Conservation (phyloP, 371 early-diverging fungal species). For the Syncephalastrum sp. region DNA sequence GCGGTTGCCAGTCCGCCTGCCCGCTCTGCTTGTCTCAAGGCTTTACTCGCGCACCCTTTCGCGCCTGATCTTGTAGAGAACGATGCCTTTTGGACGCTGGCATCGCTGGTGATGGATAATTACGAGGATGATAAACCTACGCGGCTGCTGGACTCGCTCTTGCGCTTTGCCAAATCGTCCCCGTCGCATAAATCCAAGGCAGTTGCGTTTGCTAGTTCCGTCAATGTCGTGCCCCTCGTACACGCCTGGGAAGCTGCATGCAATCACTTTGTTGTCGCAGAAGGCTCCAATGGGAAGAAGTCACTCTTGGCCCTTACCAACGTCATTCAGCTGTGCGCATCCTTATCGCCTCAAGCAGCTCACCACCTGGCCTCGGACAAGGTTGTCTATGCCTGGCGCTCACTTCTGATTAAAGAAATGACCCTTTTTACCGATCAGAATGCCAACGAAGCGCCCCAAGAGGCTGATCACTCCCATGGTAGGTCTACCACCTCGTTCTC, state of each 20-base stretch:
- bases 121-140: neutral
- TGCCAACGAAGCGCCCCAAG: no score
- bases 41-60: neutral
- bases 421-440: neutral
- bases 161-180: neutral
- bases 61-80: neutral
- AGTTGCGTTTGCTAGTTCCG: neutral
- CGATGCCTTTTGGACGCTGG: conserved; percentile 5
- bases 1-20: no score
- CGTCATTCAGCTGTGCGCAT: neutral
- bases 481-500: no score
- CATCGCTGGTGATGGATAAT: neutral
- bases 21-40: no score
- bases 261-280: neutral
- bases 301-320: neutral
- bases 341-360: neutral
- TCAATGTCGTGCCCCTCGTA: neutral
- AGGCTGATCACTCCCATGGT: no score
- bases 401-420: neutral
- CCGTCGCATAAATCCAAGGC: neutral
- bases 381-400: neutral
- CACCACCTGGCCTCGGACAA: neutral
- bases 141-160: neutral
- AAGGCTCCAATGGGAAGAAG: neutral
- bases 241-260: conserved; percentile 1